A percentile compares a stretch with the other conserved stretches of the same genome.
Evolutionary conservation across 306 rosid genomes (phyloP).

Genomic region (Elaeagnus macrophylla): DNA sequence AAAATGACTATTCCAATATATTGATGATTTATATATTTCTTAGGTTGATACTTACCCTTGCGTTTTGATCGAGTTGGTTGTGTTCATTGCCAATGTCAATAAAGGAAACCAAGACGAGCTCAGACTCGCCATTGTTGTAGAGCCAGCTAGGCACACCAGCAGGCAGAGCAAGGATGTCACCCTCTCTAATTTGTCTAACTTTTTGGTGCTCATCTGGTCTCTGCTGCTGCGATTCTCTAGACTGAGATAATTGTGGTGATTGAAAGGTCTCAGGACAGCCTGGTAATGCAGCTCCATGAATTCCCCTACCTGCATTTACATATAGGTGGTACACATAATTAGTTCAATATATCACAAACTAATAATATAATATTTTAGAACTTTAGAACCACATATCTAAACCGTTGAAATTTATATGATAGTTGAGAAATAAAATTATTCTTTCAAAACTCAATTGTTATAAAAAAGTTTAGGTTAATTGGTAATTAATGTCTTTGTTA

Average conservation of each 20-base stretch:
- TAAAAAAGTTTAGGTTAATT: too few relatives aligned
- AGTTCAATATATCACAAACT: background rate
- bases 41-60: conserved; percentile 32
- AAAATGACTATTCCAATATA: too few relatives aligned
- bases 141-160: conserved; percentile 36
- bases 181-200: conserved; percentile 24
- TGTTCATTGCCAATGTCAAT: conserved; percentile 25
- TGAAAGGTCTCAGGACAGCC: conserved; percentile 31
- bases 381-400: too few relatives aligned
- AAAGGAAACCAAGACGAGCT: conserved; percentile 30
- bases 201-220: conserved; percentile 28
- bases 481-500: too few relatives aligned
- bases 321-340: background rate
- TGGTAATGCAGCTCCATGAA: conserved; percentile 18
- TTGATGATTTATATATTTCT: too few relatives aligned
- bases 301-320: conserved; percentile 22
- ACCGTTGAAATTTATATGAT: too few relatives aligned
- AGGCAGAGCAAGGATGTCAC: conserved; percentile 32
- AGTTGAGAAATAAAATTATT: too few relatives aligned
- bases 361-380: too few relatives aligned
- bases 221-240: background rate
- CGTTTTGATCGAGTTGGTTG: conserved; percentile 57
- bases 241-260: background rate
- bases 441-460: too few relatives aligned
- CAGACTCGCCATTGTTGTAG: conserved; percentile 27